Conservation (phyloP, 495 filamentous ascomycete genomes). For the Lasiosphaeria ovina region DNA sequence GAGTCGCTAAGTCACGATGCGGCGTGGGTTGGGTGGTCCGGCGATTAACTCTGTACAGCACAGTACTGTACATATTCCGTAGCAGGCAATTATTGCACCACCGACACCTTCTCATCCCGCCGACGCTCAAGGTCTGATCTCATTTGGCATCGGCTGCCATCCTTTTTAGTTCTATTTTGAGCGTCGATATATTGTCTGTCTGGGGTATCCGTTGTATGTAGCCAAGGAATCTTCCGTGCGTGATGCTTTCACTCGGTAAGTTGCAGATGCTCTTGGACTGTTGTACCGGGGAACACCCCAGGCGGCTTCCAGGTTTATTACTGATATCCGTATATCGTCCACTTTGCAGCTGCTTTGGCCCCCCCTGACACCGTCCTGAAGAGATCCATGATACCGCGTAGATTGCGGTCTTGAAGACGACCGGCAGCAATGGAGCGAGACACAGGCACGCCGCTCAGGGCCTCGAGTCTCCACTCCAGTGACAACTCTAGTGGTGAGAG, state of each 20-base stretch:
- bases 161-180: conserved; percentile 6
- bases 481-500: conserved; percentile 6
- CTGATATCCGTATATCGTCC: too few species aligned
- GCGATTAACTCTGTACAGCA: too few species aligned
- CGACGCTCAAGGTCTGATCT: too few species aligned
- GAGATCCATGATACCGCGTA: too few species aligned
- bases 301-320: too few species aligned
- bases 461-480: background rate
- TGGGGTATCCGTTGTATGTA: too few species aligned
- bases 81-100: background rate
- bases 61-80: background rate
- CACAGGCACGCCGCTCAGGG: conserved; percentile 2
- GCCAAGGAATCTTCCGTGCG: too few species aligned
- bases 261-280: background rate
- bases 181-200: background rate
- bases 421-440: background rate
- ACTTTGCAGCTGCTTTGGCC: too few species aligned
- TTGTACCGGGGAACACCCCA: too few species aligned
- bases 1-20: background rate
- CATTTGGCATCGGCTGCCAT: too few species aligned
- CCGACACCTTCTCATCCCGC: background rate
- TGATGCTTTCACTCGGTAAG: too few species aligned
- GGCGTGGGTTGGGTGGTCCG: background rate
- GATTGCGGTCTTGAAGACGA: conserved; percentile 3
- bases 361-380: too few species aligned